A percentile compares a stretch with the other conserved stretches of the same genome.
Evolutionary conservation across 306 rosid genomes (phyloP).

Genomic region (Vachellia collinsii): DNA sequence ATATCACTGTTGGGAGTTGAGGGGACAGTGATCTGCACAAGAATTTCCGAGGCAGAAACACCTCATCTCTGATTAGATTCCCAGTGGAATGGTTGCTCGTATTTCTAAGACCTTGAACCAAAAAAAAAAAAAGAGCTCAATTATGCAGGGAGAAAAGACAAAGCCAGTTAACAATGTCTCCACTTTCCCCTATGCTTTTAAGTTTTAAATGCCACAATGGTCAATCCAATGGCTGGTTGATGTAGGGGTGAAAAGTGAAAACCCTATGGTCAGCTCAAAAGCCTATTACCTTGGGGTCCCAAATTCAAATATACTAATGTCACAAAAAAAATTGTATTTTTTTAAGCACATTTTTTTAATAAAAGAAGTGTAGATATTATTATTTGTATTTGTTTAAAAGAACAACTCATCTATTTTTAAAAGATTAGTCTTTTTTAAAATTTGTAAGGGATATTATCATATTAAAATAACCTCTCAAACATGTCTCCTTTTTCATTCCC

Average conservation of each 20-base stretch:
- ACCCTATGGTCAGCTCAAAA: not conserved
- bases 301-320: not conserved
- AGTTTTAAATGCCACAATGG: not conserved
- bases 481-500: too few relatives aligned
- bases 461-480: not conserved
- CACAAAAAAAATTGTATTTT: too few relatives aligned
- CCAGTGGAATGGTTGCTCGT: not conserved
- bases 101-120: not conserved
- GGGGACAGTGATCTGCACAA: not conserved
- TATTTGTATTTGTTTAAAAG: not conserved
- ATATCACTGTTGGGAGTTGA: not conserved
- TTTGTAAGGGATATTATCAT: not conserved
- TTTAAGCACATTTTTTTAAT: not conserved
- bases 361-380: not conserved
- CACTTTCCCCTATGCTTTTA: not conserved
- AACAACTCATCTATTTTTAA: not conserved
- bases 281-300: not conserved
- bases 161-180: not conserved
- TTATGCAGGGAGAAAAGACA: not conserved
- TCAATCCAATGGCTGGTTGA: not conserved
- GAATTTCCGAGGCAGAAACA: not conserved
- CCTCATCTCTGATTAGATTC: not conserved
- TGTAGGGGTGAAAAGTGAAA: not conserved
- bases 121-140: not conserved
- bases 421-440: not conserved